These are phyloP conservation scores for Coemansia sp. DNA, from an alignment of 192 early-diverging fungal genomes.

Conservation along the genomic window DNA sequence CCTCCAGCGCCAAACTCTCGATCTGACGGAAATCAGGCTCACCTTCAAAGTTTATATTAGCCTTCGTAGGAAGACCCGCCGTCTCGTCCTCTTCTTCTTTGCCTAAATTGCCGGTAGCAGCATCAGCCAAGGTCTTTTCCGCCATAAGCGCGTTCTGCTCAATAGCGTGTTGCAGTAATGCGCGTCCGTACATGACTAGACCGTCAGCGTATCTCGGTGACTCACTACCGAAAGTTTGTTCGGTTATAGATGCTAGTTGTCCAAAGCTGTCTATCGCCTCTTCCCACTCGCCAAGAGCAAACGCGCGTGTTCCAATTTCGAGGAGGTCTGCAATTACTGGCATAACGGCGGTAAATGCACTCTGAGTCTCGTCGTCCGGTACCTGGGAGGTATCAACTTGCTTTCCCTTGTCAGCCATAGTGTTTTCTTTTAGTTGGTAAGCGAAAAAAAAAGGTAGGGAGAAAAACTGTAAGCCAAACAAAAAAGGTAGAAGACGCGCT, in stretches of 20 bases:
- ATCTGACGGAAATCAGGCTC: constrained; percentile 60
- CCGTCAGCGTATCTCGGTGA: constrained; percentile 71
- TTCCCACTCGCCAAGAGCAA: constrained; percentile 66
- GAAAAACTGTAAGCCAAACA: not conserved
- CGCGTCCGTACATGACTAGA: constrained; percentile 73
- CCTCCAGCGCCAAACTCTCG: constrained; percentile 23
- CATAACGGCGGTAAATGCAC: constrained; percentile 32
- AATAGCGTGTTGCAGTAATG: constrained; percentile 73
- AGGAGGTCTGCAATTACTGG: constrained; percentile 58
- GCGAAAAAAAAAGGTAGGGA: not conserved
- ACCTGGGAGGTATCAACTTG: constrained; percentile 28
- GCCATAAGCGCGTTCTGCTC: constrained; percentile 77
- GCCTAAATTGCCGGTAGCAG: constrained; percentile 39
- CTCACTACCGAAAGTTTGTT: constrained; percentile 62
- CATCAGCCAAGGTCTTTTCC: constrained; percentile 56
- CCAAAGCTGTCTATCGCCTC: constrained; percentile 67
- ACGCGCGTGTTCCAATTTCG: constrained; percentile 69
- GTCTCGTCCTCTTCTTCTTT: constrained; percentile 22
- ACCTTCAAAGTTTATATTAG: constrained; percentile 71
- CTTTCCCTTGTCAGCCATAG: constrained; percentile 46
- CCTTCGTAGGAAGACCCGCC: constrained; percentile 22
- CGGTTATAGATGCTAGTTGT: constrained; percentile 68
- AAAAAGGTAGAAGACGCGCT: not conserved
- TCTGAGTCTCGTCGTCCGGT: not conserved
- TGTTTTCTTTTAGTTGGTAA: not conserved